Base-by-base conservation (phyloP, 2,329 filamentous ascomycete genomes). In the Aspergillus intermedius region DNA sequence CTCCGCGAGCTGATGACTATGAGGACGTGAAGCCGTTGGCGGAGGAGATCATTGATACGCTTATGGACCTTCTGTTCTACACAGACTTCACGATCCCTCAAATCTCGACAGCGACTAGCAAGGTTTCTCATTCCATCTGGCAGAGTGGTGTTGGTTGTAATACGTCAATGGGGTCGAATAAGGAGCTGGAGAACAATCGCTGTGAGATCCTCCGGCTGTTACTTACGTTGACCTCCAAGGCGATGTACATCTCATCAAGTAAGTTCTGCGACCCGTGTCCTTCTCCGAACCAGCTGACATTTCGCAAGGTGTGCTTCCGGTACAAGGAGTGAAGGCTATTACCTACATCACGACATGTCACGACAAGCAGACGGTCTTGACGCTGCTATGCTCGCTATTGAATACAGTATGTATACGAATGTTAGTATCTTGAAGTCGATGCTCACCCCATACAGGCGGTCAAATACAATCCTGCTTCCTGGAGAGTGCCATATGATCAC, bases 131-230 rank as follows among this genome's bases (percentile, higher is more conserved):
- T 70, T 86, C 89, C 47, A 97, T 98, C 65, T 98, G 93, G 93
- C 90, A 96, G 72, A 97, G 88, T 63, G 93, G 93, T 43, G 91
- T 98, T 25, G 93, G 93, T 12, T 97, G 91, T 74, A 95, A 95
- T 67, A 88, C 87, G 13, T 82, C 90, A 4, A 83, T 94, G 58
- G 85, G 85, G 8, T 91, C 90, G 3, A 96, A 85, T 46, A 95
- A 89, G 67, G 91, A 97, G 60, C 86, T 88, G 50, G 93, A 98
- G 72, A 94, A 80, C 72, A 96, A 96, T 68, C 82, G 93, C 50
- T 90, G 87, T 56, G 93, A 98, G 70, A 86, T 96, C 25, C 70
- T 97, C 60, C 82, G 91, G 19, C 75, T 98, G 49, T 78, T 98
- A 37, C 76, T 98, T 55, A 90, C 90, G 0, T 71, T 98, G 53